phyloP scores from a whole-genome alignment of 805 yeast genomes.

The Saccharomyces kudriavzevii region DNA sequence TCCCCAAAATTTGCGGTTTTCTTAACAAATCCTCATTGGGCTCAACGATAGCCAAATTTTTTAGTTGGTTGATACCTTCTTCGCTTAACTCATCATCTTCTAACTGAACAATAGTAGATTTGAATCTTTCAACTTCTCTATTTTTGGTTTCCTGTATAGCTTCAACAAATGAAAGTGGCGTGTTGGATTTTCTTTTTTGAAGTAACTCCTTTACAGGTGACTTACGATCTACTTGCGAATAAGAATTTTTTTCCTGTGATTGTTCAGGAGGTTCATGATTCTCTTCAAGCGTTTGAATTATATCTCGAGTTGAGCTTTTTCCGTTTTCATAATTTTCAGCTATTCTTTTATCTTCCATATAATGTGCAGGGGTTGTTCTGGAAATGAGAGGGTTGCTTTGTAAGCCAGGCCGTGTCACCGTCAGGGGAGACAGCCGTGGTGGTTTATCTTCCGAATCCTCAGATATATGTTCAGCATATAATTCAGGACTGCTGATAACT shows the following conservation, averaged over 20 bases:
- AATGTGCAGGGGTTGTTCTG: background rate
- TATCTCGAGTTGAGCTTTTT: background rate
- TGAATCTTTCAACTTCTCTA: conserved; percentile 23
- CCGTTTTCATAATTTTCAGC: background rate
- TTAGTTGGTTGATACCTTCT: conserved; percentile 26
- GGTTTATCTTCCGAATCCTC: background rate
- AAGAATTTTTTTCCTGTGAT: no score
- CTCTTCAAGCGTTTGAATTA: background rate
- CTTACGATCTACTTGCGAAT: background rate
- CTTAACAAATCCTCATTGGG: conserved; percentile 18
- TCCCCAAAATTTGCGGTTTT: background rate
- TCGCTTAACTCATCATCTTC: conserved; percentile 23
- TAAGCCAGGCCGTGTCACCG: background rate
- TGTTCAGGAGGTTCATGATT: background rate
- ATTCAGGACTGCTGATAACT: background rate
- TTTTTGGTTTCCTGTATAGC: conserved; percentile 29
- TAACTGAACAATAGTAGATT: conserved; percentile 21
- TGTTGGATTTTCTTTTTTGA: background rate
- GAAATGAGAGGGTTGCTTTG: background rate
- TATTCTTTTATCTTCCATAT: background rate
- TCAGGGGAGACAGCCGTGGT: background rate
- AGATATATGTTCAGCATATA: background rate
- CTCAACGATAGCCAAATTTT: conserved; percentile 33
- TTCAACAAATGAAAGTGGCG: conserved; percentile 17
- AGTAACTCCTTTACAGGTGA: background rate